These are phyloP conservation scores for Crithidia acanthocephali DNA, from an alignment of 208 protist genomes.

Conservation along the genomic window DNA sequence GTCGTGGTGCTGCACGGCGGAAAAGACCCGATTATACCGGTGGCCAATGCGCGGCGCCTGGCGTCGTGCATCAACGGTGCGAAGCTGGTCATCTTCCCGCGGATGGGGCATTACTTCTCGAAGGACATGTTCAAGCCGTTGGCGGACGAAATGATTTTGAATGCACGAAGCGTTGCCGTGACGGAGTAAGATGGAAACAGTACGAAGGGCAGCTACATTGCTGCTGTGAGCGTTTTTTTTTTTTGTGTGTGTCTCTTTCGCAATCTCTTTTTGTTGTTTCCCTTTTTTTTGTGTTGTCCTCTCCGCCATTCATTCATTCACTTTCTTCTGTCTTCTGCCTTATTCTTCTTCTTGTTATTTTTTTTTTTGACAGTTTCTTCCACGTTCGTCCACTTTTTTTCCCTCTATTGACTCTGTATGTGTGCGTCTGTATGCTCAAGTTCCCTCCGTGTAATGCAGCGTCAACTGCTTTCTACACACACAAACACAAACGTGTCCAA, in stretches of 20 bases:
- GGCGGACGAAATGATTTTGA: constrained; percentile 54
- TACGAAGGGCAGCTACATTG: too few species aligned
- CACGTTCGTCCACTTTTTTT: too few species aligned
- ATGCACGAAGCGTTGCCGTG: constrained; percentile 30
- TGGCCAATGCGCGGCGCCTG: constrained; percentile 57
- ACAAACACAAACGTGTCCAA: too few species aligned
- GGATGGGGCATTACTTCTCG: constrained; percentile 85
- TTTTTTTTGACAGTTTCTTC: constrained; percentile 6
- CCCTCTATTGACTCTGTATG: background rate
- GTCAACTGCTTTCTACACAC: too few species aligned
- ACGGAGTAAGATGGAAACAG: too few species aligned
- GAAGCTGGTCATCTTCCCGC: constrained; percentile 59
- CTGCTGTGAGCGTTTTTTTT: too few species aligned
- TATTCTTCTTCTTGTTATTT: background rate
- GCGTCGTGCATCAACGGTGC: constrained; percentile 52
- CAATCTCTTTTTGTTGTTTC: background rate
- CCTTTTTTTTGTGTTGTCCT: constrained; percentile 9
- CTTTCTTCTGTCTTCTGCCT: background rate
- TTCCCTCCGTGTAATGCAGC: too few species aligned
- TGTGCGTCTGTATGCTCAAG: too few species aligned
- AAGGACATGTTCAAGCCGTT: constrained; percentile 39
- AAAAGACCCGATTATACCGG: constrained; percentile 69
- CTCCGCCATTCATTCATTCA: constrained; percentile 2
- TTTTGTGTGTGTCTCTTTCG: background rate
- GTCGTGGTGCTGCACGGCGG: constrained; percentile 74